Evolutionary conservation across 331 rosid genomes (phyloP).

Genomic region (Telfairia occidentalis): DNA sequence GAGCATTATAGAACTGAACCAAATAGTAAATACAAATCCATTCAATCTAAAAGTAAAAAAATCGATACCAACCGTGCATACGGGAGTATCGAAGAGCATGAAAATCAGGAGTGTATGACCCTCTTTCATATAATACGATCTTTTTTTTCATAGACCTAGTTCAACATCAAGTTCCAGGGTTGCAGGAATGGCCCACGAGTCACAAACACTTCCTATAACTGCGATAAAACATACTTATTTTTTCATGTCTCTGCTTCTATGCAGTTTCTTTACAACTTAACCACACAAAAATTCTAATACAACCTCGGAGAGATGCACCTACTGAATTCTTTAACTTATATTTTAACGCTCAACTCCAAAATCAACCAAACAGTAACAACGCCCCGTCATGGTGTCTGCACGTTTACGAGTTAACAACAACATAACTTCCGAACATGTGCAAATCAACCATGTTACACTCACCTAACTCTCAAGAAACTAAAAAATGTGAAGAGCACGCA

Average conservation of each 20-base stretch:
- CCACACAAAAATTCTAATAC: neutral
- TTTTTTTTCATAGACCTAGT: neutral
- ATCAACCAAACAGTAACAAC: neutral
- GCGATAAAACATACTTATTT: no score
- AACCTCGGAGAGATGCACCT: neutral
- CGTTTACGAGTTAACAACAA: neutral
- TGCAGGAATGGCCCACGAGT: neutral
- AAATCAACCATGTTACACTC: neutral
- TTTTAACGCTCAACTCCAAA: neutral
- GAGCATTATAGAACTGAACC: constrained; percentile 77
- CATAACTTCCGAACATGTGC: neutral
- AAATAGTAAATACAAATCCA: neutral
- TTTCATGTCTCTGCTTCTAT: no score
- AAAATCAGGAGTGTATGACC: neutral
- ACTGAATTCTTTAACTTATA: neutral
- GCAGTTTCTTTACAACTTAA: no score
- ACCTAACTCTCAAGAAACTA: neutral
- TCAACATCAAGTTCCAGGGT: neutral
- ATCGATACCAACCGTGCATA: neutral
- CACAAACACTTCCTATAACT: neutral
- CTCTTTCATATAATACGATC: neutral
- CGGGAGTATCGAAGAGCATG: neutral
- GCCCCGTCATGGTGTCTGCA: neutral
- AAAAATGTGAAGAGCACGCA: neutral
- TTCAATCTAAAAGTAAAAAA: neutral